Evolutionary conservation across 2,329 filamentous ascomycete genomes (phyloP).

Genomic region (Tothia fuscella): DNA sequence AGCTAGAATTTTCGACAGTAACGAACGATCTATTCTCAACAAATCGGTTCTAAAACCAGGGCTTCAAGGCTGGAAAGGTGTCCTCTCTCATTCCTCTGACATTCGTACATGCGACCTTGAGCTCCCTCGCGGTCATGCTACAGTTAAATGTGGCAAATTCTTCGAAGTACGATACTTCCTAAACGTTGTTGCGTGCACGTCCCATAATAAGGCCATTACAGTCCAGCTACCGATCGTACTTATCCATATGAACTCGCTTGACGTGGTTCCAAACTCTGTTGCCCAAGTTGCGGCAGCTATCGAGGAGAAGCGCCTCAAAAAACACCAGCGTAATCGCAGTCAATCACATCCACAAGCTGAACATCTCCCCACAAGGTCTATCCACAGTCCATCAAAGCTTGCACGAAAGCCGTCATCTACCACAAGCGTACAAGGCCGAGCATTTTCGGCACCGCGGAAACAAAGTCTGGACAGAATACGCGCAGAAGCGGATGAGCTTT

Average conservation of each 20-base stretch:
- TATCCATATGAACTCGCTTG: slow-evolving; percentile 46
- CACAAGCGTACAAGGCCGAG: slow-evolving; percentile 33
- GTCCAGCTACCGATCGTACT: slow-evolving; percentile 44
- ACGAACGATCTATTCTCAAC: slow-evolving; percentile 36
- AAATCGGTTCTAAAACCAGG: slow-evolving; percentile 32
- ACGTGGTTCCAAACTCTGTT: slow-evolving; percentile 42
- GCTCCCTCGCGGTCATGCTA: slow-evolving; percentile 38
- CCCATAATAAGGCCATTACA: slow-evolving; percentile 37
- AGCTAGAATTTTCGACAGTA: slow-evolving; percentile 40
- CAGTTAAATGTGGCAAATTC: slow-evolving; percentile 41
- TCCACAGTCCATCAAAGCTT: slow-evolving; percentile 6
- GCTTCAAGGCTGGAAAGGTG: slow-evolving; percentile 34
- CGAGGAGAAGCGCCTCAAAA: slow-evolving; percentile 33
- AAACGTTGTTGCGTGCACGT: slow-evolving; percentile 35
- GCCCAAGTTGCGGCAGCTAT: slow-evolving; percentile 44
- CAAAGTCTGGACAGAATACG: slow-evolving; percentile 37
- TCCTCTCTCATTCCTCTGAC: slow-evolving; percentile 33
- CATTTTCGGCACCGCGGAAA: slow-evolving; percentile 39
- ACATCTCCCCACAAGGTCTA: background rate
- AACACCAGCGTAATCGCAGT: background rate
- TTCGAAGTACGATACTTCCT: slow-evolving; percentile 46
- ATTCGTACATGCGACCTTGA: slow-evolving; percentile 38
- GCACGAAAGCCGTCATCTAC: background rate
- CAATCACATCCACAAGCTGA: background rate
- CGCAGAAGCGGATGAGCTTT: slow-evolving; percentile 28